These are phyloP conservation scores for Lanmaoa pseudosensibilis DNA, from an alignment of 768 basidiomycete species.

Conservation along the genomic window DNA sequence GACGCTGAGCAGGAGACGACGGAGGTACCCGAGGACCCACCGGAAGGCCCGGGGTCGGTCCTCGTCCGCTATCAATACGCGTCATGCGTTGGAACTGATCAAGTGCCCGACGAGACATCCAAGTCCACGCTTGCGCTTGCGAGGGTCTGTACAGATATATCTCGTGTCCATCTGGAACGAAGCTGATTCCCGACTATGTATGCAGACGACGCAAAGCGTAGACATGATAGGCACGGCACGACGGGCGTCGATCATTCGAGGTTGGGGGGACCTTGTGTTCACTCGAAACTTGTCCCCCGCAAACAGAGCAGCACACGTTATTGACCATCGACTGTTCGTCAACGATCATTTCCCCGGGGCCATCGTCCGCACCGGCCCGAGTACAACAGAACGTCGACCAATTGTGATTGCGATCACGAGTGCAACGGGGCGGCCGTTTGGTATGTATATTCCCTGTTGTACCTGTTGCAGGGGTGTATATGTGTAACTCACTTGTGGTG, in stretches of 20 bases:
- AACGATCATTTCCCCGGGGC: background rate
- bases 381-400: background rate
- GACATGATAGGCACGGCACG: background rate
- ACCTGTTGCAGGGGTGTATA: no score
- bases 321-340: background rate
- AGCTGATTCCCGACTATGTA: background rate
- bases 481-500: background rate
- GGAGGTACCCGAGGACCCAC: background rate
- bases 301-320: background rate
- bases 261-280: conserved; percentile 1
- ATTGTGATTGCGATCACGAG: conserved; percentile 7
- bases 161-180: background rate
- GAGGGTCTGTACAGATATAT: conserved; percentile 3
- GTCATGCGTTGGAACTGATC: background rate
- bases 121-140: background rate
- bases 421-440: conserved; percentile 5
- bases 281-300: background rate
- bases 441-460: conserved; percentile 3
- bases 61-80: background rate
- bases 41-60: background rate
- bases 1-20: background rate
- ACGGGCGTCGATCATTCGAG: background rate
- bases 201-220: conserved; percentile 1
- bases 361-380: conserved; percentile 1
- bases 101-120: background rate